phyloP scores from a whole-genome alignment of 1,284 basidiomycete species.

The Trametes pubescens region DNA sequence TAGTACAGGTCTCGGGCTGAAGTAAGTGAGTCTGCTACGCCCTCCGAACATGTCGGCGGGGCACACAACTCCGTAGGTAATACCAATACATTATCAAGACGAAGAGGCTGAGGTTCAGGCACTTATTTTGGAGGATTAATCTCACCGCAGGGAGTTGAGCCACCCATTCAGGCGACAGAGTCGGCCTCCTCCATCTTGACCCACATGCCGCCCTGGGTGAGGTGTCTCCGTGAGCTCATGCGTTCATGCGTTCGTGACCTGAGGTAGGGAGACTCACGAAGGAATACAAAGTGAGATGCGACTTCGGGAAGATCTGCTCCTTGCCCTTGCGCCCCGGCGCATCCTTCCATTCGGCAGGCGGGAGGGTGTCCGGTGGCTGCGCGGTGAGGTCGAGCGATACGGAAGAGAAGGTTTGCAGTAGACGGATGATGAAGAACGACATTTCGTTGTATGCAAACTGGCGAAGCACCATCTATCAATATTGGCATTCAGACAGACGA shows the following conservation, averaged over 20 bases:
- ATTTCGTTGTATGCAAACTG: slow-evolving; percentile 55
- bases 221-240: neutral
- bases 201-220: slow-evolving; percentile 40
- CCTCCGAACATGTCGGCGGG: no score
- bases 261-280: slow-evolving; percentile 45
- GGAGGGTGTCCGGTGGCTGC: slow-evolving; percentile 32
- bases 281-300: slow-evolving; percentile 39
- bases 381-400: slow-evolving; percentile 48
- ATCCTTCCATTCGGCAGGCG: slow-evolving; percentile 33
- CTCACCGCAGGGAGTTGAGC: no score
- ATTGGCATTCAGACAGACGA: neutral
- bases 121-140: no score
- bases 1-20: no score
- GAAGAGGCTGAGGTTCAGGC: no score
- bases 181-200: slow-evolving; percentile 37
- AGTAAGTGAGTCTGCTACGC: no score
- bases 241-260: no score
- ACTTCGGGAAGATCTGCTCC: slow-evolving; percentile 35
- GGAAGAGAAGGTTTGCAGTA: slow-evolving; percentile 55
- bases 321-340: slow-evolving; percentile 27
- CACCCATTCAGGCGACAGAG: neutral
- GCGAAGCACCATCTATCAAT: neutral
- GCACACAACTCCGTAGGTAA: no score
- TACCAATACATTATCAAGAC: no score
- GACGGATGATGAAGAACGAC: slow-evolving; percentile 50